Evolutionary conservation across 345 rosid species (phyloP).

Genomic region (Erysimum cheiranthoides): DNA sequence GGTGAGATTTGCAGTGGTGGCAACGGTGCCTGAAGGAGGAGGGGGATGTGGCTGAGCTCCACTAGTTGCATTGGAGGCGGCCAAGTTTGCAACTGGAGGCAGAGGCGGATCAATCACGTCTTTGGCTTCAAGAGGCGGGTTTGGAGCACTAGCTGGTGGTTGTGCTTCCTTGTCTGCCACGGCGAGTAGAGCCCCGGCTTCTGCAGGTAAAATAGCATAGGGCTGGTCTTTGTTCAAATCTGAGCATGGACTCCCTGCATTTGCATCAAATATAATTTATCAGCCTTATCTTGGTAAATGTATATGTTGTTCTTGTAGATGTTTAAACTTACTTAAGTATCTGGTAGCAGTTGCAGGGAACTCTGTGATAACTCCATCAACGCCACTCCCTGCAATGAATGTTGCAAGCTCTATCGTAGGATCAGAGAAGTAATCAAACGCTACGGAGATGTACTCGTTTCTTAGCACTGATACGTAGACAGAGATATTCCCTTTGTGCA

Average conservation of each 20-base stretch:
- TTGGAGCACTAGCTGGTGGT: slow-evolving; percentile 52
- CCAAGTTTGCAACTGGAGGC: slow-evolving; percentile 56
- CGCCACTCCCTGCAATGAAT: slow-evolving; percentile 51
- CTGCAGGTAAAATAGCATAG: slow-evolving; percentile 56
- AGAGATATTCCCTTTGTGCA: slow-evolving; percentile 69
- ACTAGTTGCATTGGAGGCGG: slow-evolving; percentile 15
- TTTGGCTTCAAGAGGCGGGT: slow-evolving; percentile 53
- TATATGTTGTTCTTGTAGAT: background rate
- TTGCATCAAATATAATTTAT: slow-evolving; percentile 42
- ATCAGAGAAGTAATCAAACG: slow-evolving; percentile 80
- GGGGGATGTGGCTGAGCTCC: slow-evolving; percentile 31
- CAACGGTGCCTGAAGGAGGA: slow-evolving; percentile 41
- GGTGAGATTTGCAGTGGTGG: slow-evolving; percentile 46
- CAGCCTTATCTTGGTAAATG: background rate
- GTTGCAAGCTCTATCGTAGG: slow-evolving; percentile 74
- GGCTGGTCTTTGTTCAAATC: slow-evolving; percentile 40
- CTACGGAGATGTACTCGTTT: slow-evolving; percentile 64
- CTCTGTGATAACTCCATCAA: slow-evolving; percentile 75
- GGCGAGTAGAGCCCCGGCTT: slow-evolving; percentile 52
- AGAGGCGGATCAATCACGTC: slow-evolving; percentile 84
- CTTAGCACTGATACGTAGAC: slow-evolving; percentile 64
- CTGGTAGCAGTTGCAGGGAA: slow-evolving; percentile 78
- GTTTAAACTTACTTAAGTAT: slow-evolving; percentile 64
- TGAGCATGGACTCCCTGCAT: slow-evolving; percentile 73
- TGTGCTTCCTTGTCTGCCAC: slow-evolving; percentile 35